A percentile compares a stretch with the other conserved stretches of the same genome.
Conservation (phyloP, 768 basidiomycete genomes). For the Boletus subparvulus region DNA sequence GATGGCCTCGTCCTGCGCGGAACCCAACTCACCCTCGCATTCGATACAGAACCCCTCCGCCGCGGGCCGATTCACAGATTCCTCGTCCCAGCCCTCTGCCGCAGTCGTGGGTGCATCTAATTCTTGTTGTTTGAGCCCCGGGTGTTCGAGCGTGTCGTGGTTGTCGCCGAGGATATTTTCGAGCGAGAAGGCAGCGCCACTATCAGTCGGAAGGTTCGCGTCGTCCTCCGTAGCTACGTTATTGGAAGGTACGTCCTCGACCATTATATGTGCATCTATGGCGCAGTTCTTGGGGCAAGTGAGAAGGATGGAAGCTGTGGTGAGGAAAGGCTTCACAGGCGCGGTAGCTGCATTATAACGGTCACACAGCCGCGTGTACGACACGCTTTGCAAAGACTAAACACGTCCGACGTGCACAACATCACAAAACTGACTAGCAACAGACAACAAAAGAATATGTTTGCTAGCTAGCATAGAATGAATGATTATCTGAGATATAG, state of each 20-base stretch:
- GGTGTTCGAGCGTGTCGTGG: slow-evolving; percentile 62
- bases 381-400: slow-evolving; percentile 2
- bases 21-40: slow-evolving; percentile 66
- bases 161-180: slow-evolving; percentile 67
- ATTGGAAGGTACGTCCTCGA: slow-evolving; percentile 17
- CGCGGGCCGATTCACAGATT: slow-evolving; percentile 43
- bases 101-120: slow-evolving; percentile 35
- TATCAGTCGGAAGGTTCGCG: slow-evolving; percentile 1
- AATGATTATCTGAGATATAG: slow-evolving; percentile 13
- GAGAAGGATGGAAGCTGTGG: slow-evolving; percentile 9
- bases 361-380: slow-evolving; percentile 29
- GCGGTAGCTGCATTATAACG: slow-evolving; percentile 3
- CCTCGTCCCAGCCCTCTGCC: slow-evolving; percentile 68
- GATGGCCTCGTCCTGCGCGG: neutral
- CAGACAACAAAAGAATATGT: neutral
- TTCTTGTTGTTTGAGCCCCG: slow-evolving; percentile 35
- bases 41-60: slow-evolving; percentile 75
- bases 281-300: neutral
- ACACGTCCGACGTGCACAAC: neutral
- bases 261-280: slow-evolving; percentile 24
- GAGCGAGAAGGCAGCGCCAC: slow-evolving; percentile 48
- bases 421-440: neutral
- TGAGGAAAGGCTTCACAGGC: slow-evolving; percentile 8
- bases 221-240: slow-evolving; percentile 12
- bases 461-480: neutral